Conservation (phyloP, 176 grass and related monocot genomes). For the Triticum dicoccoides region DNA sequence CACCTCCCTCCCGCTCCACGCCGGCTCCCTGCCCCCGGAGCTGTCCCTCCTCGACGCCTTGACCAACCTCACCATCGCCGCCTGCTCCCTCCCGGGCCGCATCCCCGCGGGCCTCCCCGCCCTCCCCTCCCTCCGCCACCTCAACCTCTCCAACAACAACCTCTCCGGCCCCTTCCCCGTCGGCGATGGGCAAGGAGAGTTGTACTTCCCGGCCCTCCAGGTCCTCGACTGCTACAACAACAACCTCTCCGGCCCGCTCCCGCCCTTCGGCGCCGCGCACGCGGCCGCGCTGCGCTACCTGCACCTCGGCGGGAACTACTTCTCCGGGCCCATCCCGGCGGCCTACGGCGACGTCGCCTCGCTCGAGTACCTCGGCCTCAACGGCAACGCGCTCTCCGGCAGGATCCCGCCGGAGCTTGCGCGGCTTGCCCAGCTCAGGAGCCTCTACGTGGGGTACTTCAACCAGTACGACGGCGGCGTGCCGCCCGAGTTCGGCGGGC, state of each 20-base stretch:
- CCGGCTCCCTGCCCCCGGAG: constrained; percentile 34
- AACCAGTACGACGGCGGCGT: constrained; percentile 71
- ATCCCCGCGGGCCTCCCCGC: constrained; percentile 23
- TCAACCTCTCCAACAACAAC: constrained; percentile 93
- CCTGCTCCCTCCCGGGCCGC: constrained; percentile 29
- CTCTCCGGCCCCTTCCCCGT: constrained; percentile 17
- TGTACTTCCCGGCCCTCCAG: constrained; percentile 51
- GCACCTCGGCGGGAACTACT: constrained; percentile 86
- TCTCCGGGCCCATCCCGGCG: constrained; percentile 60
- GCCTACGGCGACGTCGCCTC: constrained; percentile 38
- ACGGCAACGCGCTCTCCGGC: constrained; percentile 60
- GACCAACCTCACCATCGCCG: constrained; percentile 67
- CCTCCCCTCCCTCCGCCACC: constrained; percentile 47
- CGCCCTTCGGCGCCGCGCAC: neutral
- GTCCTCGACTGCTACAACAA: constrained; percentile 86
- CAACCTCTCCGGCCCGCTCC: constrained; percentile 69
- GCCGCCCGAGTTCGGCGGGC: constrained; percentile 49
- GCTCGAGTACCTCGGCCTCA: constrained; percentile 75
- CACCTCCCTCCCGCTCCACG: constrained; percentile 44
- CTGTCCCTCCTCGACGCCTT: constrained; percentile 47
- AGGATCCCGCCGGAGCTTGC: constrained; percentile 34
- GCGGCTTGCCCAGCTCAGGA: neutral
- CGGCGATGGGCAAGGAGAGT: too few relatives aligned
- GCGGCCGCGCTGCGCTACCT: constrained; percentile 42
- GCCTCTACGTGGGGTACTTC: constrained; percentile 75